These are phyloP conservation scores for Phytophthora uliginosa DNA, from an alignment of 352 stramenopile species.

Conservation along the genomic window DNA sequence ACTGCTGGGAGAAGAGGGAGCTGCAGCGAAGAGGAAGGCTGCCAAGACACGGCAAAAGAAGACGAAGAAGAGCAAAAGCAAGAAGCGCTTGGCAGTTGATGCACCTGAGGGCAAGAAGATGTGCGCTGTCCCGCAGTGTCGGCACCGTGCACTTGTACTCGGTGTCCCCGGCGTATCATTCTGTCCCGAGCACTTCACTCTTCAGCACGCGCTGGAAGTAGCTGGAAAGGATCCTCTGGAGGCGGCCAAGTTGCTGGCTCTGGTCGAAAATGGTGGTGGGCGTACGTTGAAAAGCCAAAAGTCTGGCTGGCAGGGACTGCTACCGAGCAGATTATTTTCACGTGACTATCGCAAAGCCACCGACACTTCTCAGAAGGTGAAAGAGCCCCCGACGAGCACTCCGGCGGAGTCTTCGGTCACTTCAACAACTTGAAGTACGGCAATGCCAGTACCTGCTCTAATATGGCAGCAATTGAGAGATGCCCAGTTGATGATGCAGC, in stretches of 20 bases:
- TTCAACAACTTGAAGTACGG: slow-evolving; percentile 11
- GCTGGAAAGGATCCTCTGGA: slow-evolving; percentile 62
- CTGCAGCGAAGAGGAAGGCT: slow-evolving; percentile 19
- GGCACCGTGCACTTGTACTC: slow-evolving; percentile 32
- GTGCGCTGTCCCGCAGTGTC: slow-evolving; percentile 52
- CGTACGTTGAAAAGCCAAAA: slow-evolving; percentile 19
- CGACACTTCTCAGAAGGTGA: slow-evolving; percentile 9
- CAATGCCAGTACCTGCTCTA: not conserved
- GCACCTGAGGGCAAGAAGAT: slow-evolving; percentile 27
- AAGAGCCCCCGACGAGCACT: slow-evolving; percentile 23
- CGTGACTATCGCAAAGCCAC: not conserved
- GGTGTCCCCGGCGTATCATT: slow-evolving; percentile 45
- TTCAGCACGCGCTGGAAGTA: slow-evolving; percentile 75
- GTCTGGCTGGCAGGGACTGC: slow-evolving; percentile 22
- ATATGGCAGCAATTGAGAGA: not conserved
- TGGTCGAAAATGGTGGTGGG: slow-evolving; percentile 38
- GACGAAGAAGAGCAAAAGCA: slow-evolving; percentile 47
- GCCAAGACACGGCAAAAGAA: slow-evolving; percentile 26
- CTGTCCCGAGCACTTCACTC: slow-evolving; percentile 67
- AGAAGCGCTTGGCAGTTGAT: slow-evolving; percentile 24
- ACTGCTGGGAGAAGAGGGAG: slow-evolving; percentile 46
- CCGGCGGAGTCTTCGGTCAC: slow-evolving; percentile 16
- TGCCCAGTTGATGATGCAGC: not conserved
- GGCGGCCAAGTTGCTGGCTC: slow-evolving; percentile 66
- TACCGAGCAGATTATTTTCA: slow-evolving; percentile 28